Evolutionary conservation across 371 early-diverging fungal genomes (phyloP), one percentile per base, ranked within the genome.

Genomic region (Syncephalis fuscata): DNA sequence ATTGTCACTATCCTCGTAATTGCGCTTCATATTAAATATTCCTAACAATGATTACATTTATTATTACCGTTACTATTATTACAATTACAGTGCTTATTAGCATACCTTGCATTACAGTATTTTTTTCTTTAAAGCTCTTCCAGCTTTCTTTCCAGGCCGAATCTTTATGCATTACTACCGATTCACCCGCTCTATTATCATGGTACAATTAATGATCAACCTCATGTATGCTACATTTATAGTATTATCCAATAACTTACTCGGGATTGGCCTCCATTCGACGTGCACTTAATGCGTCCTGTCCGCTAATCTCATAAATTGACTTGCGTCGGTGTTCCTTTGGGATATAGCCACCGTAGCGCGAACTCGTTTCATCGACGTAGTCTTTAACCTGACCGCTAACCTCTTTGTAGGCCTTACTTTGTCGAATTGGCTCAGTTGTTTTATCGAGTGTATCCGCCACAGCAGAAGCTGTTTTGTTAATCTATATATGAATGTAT

Each of bases 81-180:
- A 22, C 83, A 75, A 38, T 68, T 72, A 65, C 86, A 83, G 46
- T 91, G 67, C 11, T 75, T 71, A 68, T 48, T 26, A 36, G 36
- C 25, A 45, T 21, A 71, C 81, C 76, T 64, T 86, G 87, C 62
- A 86, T 78, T 23, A 97, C 61, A 26, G 90, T 78, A 67, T 71
- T 87, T 48, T 76, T 80, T 44, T 90, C 89, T 68, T 88, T 88
- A 64, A 94, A 92, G 48, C 81, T 82, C 39, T 69, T 71, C 95
- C 95, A 94, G 57, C 82, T 74, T 63, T 85, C 86, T 57, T 83
- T 82, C 88, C 91, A 88, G 50, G 76, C 78, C 32, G 89, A 79
- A 53, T 88, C 83, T 65, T 91, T 85, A 65, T 92, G 92, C 48
- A 91, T 52, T 4, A 92, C 91, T 51, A 97, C 76, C 36, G 77